These are phyloP conservation scores for Plectosphaerella sp. DNA, from an alignment of 2,329 filamentous ascomycete genomes.

Conservation along the genomic window DNA sequence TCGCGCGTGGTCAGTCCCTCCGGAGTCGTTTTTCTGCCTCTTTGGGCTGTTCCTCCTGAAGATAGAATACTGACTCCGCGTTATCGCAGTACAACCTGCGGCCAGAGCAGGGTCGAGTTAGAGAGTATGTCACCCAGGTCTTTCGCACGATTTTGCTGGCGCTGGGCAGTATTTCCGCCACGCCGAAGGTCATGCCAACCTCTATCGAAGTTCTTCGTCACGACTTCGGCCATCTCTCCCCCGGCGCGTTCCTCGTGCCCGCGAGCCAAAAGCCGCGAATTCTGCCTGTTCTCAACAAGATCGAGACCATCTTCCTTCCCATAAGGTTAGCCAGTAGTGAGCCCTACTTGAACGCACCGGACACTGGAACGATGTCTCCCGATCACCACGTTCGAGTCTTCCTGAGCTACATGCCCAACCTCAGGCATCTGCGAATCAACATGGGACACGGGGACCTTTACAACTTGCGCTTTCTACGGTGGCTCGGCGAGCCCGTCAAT, in stretches of 20 bases:
- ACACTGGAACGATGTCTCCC: neutral
- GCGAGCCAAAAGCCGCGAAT: constrained; percentile 29
- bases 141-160: constrained; percentile 38
- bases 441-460: no score
- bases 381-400: constrained; percentile 26
- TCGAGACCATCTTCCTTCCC: constrained; percentile 40
- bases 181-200: constrained; percentile 19
- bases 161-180: constrained; percentile 31
- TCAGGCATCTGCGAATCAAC: constrained; percentile 14
- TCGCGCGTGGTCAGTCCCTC: no score
- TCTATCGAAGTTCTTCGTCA: constrained; percentile 45
- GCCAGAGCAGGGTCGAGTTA: neutral
- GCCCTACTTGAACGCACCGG: neutral
- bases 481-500: constrained; percentile 24
- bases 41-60: no score
- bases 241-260: constrained; percentile 42
- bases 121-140: constrained; percentile 22
- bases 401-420: constrained; percentile 41
- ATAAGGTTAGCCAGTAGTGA: constrained; percentile 1
- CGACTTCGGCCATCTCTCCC: constrained; percentile 21
- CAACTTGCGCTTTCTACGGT: constrained; percentile 28
- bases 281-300: constrained; percentile 33
- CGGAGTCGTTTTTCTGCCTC: no score
- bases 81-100: neutral
- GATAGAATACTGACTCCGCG: no score